Base-by-base conservation (phyloP, 805 yeast species). In the Barnettozyma pratensis region DNA sequence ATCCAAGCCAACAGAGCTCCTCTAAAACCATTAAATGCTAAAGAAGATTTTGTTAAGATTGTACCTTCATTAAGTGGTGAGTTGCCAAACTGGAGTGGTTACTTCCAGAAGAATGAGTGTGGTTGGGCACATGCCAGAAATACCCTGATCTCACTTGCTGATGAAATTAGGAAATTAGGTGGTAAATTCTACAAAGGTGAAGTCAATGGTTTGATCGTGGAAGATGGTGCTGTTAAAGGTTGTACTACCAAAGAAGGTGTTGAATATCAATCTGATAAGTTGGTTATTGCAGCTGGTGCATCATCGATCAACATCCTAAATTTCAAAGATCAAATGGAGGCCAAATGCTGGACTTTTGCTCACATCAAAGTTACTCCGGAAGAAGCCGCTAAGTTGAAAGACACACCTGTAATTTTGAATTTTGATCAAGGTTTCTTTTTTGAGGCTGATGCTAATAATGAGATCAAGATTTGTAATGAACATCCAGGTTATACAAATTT, bases 71-170 rank as follows among this genome's bases (percentile, higher is more conserved):
- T 31, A 5, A n/a, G 3, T 1, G 39, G 32, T 41, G 41, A 42
- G 31, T 51, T 63, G 45, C 39, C 47, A 31, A 52, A 54, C 14
- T 66, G 70, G 71, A 57, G 54, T 43, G 69, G 70, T 4, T 67
- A 60, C 48, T 50, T 48, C 44, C 69, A 66, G 37, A 49, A 54
- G 11, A 52, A 54, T 4, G 56, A 59, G 3, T 62, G 69, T 57
- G 73, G 73, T 29, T 69, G 72, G 72, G 57, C 66, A 0, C 58
- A 52, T 55, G 71, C 73, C 6, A 54, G 54, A 5, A 41, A 57
- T 11, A 68, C 74, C 1, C 50, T 70, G 32, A 54, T 47, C 29
- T 54, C 50, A 10, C 59, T 56, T 5, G 63, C 58, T 5, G 39
- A 54, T 12, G 71, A 69, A 43, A 59, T 65, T 41, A 19, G 31